Evolutionary conservation across 805 yeast genomes (phyloP), one percentile per base, ranked within the genome.

Genomic region (Osmozyma mogii): DNA sequence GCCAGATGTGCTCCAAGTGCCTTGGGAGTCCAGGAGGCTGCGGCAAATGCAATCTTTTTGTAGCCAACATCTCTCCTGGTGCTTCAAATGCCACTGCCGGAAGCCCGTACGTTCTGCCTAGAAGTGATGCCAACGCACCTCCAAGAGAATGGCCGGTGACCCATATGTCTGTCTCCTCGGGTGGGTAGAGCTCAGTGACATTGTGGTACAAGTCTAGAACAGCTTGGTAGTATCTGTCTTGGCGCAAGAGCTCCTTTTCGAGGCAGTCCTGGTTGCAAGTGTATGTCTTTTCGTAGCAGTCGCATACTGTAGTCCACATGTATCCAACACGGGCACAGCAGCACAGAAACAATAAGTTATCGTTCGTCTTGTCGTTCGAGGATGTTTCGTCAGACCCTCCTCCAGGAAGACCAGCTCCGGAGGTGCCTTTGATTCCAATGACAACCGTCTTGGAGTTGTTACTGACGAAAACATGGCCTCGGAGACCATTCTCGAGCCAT

Each of bases 91-190:
- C 74, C 1, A 92, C 95, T 0, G 72, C 85, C 0, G 98, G 97
- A 10, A 83, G 51, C 1, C 96, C 96, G 58, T 66, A 87, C 0
- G 97, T 88, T 32, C 96, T 68, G 0, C 94, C 97, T 26, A 89
- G 52, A 29, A 92, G 60, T 12, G 84, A 66, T 3, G 92, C 77
- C 23, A 92, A 58, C 0, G 95, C 74, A 0, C 96, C 98, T 2
- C 97, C 98, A 18, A 92, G 61, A 0, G 97, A 88, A 51, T 92
- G 98, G 2, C 98, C 98, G 0, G 95, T 82, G 6, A 83, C 66
- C 96, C 97, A 92, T 15, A 92, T 72, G 13, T 74, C 69, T 1
- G 84, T 68, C 14, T 66, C 50, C 9, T 50, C 55, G 0, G 67
- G 67, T 1, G 95, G 89, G 49, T 87, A 87, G 30, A 76, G 36